Base-by-base conservation (phyloP, 345 rosid genomes). In the Garcia nutans region DNA sequence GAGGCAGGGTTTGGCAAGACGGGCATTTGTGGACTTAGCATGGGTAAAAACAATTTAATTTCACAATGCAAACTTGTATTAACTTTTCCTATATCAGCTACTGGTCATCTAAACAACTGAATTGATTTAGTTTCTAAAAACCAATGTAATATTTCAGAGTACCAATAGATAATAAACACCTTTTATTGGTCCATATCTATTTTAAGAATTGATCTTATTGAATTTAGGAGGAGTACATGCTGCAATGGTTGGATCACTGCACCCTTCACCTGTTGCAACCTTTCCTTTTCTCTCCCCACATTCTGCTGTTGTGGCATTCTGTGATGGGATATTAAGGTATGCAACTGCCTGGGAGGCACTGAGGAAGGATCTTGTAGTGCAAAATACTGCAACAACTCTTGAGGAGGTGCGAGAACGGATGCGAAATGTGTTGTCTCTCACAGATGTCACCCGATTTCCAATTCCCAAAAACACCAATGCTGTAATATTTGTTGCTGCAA, bases 341-440 rank as follows among this genome's bases (percentile, higher is more conserved):
- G 99, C 93, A 76, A 93, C 98, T 19, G 99, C 99, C 49, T 96
- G 98, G 99, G 99, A 93, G 83, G 98, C 90, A 77, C 88, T 96
- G 81, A 93, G 97, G 82, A 91, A 91, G 74, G 99, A 96, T 70
- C 96, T 92, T 76, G 97, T 88, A 24, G 89, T 78, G 19, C 87
- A 89, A 76, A 70, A 91, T 78, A 82, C 88, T 72, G 85, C 86
- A 76, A 88, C 91, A 92, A 93, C 98, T 81, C 97, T 93, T 7
- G 94, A 92, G 82, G 95, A 93, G 82, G 98, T 93, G 82, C 92
- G 85, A 87, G 92, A 93, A 77, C 86, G 97, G 75, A 92, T 93
- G 99, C 77, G 97, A 82, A 91, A 84, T 74, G 98, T 96, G 52
- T 87, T 96, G 59, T 92, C 99, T 67, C 97, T 93, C 87, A 93